A percentile compares a stretch with the other conserved stretches of the same genome.
Conservation (phyloP, 2,329 filamentous ascomycete species). For the Aspergillus pseudoglaucus region DNA sequence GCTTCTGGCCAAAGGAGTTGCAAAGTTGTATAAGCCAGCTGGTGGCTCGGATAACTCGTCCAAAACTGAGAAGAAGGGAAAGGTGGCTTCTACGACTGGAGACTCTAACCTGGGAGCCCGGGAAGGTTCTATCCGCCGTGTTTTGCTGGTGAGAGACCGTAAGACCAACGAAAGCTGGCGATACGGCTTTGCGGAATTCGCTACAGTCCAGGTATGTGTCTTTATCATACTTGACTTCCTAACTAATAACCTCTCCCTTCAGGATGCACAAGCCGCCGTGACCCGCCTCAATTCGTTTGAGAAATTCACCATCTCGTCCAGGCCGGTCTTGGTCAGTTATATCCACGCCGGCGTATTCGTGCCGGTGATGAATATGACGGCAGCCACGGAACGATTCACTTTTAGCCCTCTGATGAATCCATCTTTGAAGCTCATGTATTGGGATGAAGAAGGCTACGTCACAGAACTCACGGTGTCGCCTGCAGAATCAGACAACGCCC, state of each 20-base stretch:
- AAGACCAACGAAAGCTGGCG: conserved; percentile 66
- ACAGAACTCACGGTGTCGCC: conserved; percentile 57
- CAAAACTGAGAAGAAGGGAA: conserved; percentile 40
- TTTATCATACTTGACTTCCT: neutral
- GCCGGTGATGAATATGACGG: conserved; percentile 57
- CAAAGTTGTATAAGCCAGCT: conserved; percentile 61
- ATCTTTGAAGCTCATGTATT: conserved; percentile 63
- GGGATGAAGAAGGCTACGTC: conserved; percentile 67
- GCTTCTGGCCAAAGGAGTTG: conserved; percentile 64
- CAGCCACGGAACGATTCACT: conserved; percentile 56
- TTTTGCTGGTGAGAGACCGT: conserved; percentile 69
- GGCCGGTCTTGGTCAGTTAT: conserved; percentile 63
- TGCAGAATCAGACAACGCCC: conserved; percentile 36
- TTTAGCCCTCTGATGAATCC: conserved; percentile 67
- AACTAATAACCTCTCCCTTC: conserved; percentile 2
- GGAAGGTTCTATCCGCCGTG: conserved; percentile 66
- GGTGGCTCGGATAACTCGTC: conserved; percentile 29
- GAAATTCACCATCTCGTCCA: conserved; percentile 71
- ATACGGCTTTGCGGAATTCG: conserved; percentile 81
- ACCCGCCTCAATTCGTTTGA: conserved; percentile 64
- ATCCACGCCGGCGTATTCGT: conserved; percentile 83
- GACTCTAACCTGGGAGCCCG: conserved; percentile 62
- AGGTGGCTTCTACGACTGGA: conserved; percentile 51
- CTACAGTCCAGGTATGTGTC: conserved; percentile 52
- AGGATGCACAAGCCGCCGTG: conserved; percentile 67